Evolutionary conservation across 345 rosid genomes (phyloP).

Genomic region (Sisymbrium altissimum): DNA sequence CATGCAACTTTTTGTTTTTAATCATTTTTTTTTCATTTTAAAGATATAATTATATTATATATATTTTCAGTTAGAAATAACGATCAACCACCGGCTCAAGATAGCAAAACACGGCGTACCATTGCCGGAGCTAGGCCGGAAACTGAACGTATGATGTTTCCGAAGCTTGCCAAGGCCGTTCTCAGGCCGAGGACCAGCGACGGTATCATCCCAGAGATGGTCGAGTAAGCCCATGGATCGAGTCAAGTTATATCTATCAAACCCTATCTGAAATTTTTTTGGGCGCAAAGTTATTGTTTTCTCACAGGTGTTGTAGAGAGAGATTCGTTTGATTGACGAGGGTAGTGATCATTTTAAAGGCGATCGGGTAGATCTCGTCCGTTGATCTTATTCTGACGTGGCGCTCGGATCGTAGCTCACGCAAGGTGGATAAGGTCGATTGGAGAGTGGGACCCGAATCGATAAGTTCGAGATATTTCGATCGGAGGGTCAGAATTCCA

Average conservation of each 20-base stretch:
- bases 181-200: conserved; percentile 94
- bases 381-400: conserved; percentile 40
- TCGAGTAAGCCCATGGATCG: conserved; percentile 73
- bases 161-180: conserved; percentile 95
- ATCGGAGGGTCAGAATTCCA: conserved; percentile 24
- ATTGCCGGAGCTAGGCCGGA: conserved; percentile 71
- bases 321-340: background rate
- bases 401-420: conserved; percentile 40
- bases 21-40: background rate
- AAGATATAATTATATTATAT: background rate
- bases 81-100: background rate
- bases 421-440: conserved; percentile 50
- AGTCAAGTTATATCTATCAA: background rate
- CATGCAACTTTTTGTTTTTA: too few relatives aligned
- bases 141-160: conserved; percentile 56
- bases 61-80: background rate
- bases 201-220: conserved; percentile 97
- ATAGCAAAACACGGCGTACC: conserved; percentile 54
- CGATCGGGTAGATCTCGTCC: conserved; percentile 31
- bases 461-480: conserved; percentile 16
- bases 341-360: conserved; percentile 15
- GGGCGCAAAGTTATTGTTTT: background rate
- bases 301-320: conserved; percentile 34
- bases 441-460: conserved; percentile 41
- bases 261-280: background rate